phyloP scores from a whole-genome alignment of 177 flowering plant species.

The Tripterygium wilfordii region DNA sequence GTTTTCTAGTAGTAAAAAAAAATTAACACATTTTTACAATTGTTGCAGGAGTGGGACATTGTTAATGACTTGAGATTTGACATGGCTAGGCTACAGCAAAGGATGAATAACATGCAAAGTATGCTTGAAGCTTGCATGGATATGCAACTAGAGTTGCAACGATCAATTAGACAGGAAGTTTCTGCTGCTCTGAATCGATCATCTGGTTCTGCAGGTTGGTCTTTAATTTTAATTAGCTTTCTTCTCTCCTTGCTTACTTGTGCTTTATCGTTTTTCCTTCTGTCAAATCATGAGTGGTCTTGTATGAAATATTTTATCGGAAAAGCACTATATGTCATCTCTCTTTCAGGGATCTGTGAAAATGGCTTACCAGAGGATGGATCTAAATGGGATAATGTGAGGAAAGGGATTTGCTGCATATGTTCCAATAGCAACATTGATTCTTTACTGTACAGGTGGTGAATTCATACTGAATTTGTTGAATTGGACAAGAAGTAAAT shows the following conservation, averaged over 20 bases:
- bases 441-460: conserved; percentile 88
- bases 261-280: background rate
- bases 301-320: too few species aligned
- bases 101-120: conserved; percentile 90
- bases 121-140: conserved; percentile 99
- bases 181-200: conserved; percentile 86
- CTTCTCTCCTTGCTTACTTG: background rate
- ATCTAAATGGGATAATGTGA: conserved; percentile 69
- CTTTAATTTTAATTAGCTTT: background rate
- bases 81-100: conserved; percentile 86
- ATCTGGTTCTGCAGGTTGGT: conserved; percentile 47
- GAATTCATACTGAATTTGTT: too few species aligned
- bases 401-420: conserved; percentile 81
- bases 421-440: conserved; percentile 71
- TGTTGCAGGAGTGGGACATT: conserved; percentile 80
- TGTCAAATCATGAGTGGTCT: too few species aligned
- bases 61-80: conserved; percentile 84
- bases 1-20: too few species aligned
- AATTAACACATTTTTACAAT: conserved; percentile 9
- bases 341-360: conserved; percentile 27
- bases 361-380: conserved; percentile 35
- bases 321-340: background rate
- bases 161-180: conserved; percentile 87
- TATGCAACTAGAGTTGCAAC: conserved; percentile 96
- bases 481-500: too few species aligned